Evolutionary conservation across 1,139 yeast genomes (phyloP).

Genomic region (Hyphopichia buzzinii): DNA sequence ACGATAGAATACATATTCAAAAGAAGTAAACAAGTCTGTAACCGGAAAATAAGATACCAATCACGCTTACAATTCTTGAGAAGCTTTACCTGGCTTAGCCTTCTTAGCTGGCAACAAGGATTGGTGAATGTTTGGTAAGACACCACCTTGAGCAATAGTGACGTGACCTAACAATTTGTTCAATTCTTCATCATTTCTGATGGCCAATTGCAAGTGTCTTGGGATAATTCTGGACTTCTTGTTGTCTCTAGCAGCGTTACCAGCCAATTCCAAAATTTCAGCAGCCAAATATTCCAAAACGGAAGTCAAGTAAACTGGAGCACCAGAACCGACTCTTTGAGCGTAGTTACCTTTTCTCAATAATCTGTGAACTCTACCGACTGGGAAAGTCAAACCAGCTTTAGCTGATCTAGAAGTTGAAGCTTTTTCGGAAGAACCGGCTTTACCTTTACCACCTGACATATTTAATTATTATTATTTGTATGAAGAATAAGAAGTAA

Average conservation of each 20-base stretch:
- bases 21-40: conserved; percentile 2
- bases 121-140: conserved; percentile 94
- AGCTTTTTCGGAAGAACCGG: conserved; percentile 52
- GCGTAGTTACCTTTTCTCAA: conserved; percentile 57
- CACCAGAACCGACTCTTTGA: conserved; percentile 57
- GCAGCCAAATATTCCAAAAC: conserved; percentile 54
- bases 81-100: conserved; percentile 70
- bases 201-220: conserved; percentile 53
- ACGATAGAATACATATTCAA: conserved; percentile 5
- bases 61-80: conserved; percentile 71
- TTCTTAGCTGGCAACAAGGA: conserved; percentile 94
- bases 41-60: background rate
- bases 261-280: conserved; percentile 55
- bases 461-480: conserved; percentile 21
- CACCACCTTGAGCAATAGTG: conserved; percentile 98
- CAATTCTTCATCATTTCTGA: conserved; percentile 54
- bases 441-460: conserved; percentile 58
- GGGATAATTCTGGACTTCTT: conserved; percentile 57
- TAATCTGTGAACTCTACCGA: conserved; percentile 56
- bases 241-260: conserved; percentile 59
- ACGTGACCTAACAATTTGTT: conserved; percentile 79
- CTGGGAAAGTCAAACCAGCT: conserved; percentile 57
- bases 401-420: conserved; percentile 53
- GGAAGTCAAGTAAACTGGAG: conserved; percentile 53
- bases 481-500: conserved; percentile 8